These are phyloP conservation scores for Raphanus hybrid DNA, from an alignment of 441 rosid genomes.

Conservation along the genomic window DNA sequence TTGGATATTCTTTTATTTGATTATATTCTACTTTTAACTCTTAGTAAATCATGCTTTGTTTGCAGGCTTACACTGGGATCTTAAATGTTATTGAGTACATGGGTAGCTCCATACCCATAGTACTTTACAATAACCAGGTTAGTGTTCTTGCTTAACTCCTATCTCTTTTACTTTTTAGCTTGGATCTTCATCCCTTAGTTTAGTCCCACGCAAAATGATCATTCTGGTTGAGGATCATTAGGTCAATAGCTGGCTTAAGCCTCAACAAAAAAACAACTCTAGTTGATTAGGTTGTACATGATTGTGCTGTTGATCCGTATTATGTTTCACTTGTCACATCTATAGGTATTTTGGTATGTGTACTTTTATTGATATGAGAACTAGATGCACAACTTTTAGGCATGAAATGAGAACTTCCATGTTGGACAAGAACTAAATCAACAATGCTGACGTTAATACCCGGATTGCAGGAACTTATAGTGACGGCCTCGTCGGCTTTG, in stretches of 20 bases:
- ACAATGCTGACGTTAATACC: constrained; percentile 1
- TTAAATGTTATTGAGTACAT: constrained; percentile 74
- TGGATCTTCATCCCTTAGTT: not conserved
- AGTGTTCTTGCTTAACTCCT: not conserved
- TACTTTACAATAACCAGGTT: constrained; percentile 90
- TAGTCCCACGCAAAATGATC: not conserved
- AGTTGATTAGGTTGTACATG: constrained; percentile 27
- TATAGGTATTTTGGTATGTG: not conserved
- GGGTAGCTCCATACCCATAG: constrained; percentile 65
- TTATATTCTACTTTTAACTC: not conserved
- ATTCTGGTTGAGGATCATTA: not conserved
- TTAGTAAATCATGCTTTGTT: constrained; percentile 37
- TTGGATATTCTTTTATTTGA: constrained; percentile 9
- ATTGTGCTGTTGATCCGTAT: not conserved
- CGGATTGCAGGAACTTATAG: constrained; percentile 68
- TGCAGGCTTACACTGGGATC: constrained; percentile 84
- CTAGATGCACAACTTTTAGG: not conserved
- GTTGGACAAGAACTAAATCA: not conserved
- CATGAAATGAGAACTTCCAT: not conserved
- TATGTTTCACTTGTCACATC: constrained; percentile 5
- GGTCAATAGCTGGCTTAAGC: not conserved
- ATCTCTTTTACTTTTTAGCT: not conserved
- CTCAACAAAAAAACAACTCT: not conserved
- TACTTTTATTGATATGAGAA: constrained; percentile 9
- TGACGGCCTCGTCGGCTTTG: constrained; percentile 69